These are phyloP conservation scores for Hypericum androsaemum DNA, from an alignment of 345 rosid genomes.

Conservation along the genomic window DNA sequence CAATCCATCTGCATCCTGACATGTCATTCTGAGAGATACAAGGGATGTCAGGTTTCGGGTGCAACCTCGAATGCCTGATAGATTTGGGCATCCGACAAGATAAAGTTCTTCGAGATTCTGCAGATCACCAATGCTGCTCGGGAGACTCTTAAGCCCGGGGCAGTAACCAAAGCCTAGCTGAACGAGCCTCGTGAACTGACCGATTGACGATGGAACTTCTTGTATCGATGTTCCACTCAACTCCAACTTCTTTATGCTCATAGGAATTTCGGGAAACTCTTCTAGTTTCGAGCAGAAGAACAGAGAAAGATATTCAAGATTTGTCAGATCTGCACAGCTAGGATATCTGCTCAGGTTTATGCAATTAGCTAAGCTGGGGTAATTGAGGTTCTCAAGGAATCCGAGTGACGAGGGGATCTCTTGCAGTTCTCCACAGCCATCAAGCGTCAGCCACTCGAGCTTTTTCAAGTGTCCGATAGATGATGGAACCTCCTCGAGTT, in stretches of 20 bases:
- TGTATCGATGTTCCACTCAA: not conserved
- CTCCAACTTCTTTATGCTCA: not conserved
- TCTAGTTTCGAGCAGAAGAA: not conserved
- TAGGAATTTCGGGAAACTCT: not conserved
- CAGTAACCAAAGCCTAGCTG: not conserved
- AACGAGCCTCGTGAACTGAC: not conserved
- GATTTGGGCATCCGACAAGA: not conserved
- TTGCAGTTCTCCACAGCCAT: not conserved
- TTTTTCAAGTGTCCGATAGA: not conserved
- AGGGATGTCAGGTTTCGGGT: no score
- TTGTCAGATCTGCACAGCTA: not conserved
- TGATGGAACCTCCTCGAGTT: no score
- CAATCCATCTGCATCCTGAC: no score
- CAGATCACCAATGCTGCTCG: not conserved
- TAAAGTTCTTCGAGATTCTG: not conserved
- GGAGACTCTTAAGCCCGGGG: not conserved
- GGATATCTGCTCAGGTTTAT: not conserved
- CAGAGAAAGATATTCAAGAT: not conserved
- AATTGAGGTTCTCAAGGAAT: not conserved
- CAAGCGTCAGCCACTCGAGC: not conserved
- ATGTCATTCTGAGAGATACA: no score
- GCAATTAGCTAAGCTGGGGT: not conserved
- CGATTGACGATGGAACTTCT: not conserved
- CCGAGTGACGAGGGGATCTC: not conserved
- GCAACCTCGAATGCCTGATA: not conserved